phyloP scores from a whole-genome alignment of 108 stramenopile species.

The Schizochytrium sp. region DNA sequence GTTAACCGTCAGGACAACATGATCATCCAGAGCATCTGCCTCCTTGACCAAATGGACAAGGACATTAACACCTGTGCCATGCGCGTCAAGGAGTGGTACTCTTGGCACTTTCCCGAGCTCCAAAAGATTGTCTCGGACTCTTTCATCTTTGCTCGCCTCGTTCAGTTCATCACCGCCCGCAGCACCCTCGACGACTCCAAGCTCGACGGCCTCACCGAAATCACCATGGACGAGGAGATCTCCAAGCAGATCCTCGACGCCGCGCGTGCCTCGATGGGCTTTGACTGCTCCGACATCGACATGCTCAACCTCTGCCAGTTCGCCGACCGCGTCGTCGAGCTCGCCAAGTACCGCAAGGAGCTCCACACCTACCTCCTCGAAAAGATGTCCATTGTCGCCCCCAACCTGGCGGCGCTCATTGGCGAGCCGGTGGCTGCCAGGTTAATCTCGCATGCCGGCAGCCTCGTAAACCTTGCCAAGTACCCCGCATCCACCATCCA shows the following conservation, averaged over 20 bases:
- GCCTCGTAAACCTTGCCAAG: slow-evolving; percentile 92
- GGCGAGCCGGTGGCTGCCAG: slow-evolving; percentile 97
- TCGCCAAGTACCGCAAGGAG: slow-evolving; percentile 90
- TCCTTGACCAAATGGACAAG: slow-evolving; percentile 99
- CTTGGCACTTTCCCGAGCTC: slow-evolving; percentile 99
- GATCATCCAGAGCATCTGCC: slow-evolving; percentile 98
- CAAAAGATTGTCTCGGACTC: slow-evolving; percentile 57
- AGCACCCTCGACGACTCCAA: slow-evolving; percentile 20
- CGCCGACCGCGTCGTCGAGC: slow-evolving; percentile 89
- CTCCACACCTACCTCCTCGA: slow-evolving; percentile 76
- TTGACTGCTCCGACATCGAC: slow-evolving; percentile 91
- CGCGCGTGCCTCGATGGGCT: slow-evolving; percentile 90
- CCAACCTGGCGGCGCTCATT: slow-evolving; percentile 90
- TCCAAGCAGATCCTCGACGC: slow-evolving; percentile 80
- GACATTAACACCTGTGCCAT: slow-evolving; percentile 99
- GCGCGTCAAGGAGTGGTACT: slow-evolving; percentile 98
- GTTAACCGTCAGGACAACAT: slow-evolving; percentile 96
- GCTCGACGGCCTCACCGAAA: slow-evolving; percentile 61
- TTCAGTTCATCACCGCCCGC: slow-evolving; percentile 40
- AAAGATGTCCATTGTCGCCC: slow-evolving; percentile 94
- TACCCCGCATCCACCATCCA: slow-evolving; percentile 98
- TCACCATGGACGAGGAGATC: slow-evolving; percentile 73
- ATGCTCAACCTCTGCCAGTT: slow-evolving; percentile 94
- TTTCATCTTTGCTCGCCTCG: slow-evolving; percentile 54
- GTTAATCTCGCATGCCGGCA: slow-evolving; percentile 96